Conservation (phyloP, 1,139 yeast species). For the Hansenula lynferdii region DNA sequence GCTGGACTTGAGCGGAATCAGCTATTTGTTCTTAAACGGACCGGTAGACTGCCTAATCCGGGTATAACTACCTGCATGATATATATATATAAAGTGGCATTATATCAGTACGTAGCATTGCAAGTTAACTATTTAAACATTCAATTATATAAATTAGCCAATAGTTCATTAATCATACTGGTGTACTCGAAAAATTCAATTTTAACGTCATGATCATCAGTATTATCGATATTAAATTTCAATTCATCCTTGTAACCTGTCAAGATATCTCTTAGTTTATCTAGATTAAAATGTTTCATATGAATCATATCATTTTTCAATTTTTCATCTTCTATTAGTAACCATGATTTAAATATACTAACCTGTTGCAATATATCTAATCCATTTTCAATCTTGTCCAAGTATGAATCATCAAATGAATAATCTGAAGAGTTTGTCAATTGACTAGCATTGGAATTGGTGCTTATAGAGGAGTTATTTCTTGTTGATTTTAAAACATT, state of each 20-base stretch:
- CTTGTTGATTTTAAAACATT: not conserved
- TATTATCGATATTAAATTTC: not conserved
- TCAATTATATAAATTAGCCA: conserved; percentile 1
- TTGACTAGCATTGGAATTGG: no score
- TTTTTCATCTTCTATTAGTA: conserved; percentile 12
- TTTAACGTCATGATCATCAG: not conserved
- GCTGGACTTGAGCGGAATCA: no score
- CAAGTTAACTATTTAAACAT: no score
- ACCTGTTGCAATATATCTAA: conserved; percentile 11
- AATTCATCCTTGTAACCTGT: conserved; percentile 3
- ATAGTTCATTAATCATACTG: conserved; percentile 2
- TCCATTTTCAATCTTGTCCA: conserved; percentile 14
- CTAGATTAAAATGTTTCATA: conserved; percentile 1
- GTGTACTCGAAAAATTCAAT: conserved; percentile 1
- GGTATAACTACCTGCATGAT: no score
- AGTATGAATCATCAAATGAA: conserved; percentile 8
- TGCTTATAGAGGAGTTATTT: no score
- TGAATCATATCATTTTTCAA: conserved; percentile 5
- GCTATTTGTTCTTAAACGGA: no score
- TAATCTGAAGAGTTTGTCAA: not conserved
- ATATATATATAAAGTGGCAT: no score
- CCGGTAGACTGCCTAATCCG: no score
- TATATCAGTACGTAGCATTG: no score
- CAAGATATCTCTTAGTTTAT: not conserved
- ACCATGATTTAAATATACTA: conserved; percentile 10